Conservation (phyloP, 2,329 filamentous ascomycete species). For the Verticillium isaacii region DNA sequence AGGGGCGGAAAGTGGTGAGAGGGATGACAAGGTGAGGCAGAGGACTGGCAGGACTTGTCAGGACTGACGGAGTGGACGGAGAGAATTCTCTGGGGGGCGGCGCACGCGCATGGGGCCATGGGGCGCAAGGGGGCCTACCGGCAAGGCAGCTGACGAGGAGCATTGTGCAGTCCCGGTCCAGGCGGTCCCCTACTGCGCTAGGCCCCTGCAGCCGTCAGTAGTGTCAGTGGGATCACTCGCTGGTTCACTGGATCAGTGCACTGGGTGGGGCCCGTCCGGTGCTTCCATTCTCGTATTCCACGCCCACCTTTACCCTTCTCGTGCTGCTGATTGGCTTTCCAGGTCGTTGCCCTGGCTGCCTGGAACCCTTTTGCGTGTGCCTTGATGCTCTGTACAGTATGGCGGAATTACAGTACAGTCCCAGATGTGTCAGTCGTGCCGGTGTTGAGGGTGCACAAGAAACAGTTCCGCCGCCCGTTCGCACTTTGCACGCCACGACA, state of each 20-base stretch:
- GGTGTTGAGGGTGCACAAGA: background rate
- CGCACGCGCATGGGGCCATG: background rate
- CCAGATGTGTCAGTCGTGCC: too few relatives aligned
- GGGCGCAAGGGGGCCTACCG: too few relatives aligned
- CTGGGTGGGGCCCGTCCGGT: background rate
- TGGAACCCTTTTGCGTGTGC: background rate
- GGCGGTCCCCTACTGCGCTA: background rate
- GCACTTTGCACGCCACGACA: background rate
- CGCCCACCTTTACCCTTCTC: background rate
- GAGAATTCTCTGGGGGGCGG: background rate
- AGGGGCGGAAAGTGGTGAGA: constrained; percentile 1
- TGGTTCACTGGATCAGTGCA: background rate
- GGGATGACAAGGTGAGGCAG: background rate
- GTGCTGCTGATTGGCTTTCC: background rate
- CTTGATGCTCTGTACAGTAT: too few relatives aligned
- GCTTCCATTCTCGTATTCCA: background rate
- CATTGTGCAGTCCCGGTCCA: background rate
- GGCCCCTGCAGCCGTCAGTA: background rate
- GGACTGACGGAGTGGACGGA: background rate
- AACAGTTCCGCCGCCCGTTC: background rate
- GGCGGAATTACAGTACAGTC: background rate
- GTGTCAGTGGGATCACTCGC: background rate
- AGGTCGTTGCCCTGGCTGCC: background rate
- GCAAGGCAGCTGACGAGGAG: background rate
- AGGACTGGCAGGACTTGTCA: background rate